Evolutionary conservation across 768 basidiomycete species (phyloP), one percentile per base, ranked within the genome.

Genomic region (Hydnum rufescens): DNA sequence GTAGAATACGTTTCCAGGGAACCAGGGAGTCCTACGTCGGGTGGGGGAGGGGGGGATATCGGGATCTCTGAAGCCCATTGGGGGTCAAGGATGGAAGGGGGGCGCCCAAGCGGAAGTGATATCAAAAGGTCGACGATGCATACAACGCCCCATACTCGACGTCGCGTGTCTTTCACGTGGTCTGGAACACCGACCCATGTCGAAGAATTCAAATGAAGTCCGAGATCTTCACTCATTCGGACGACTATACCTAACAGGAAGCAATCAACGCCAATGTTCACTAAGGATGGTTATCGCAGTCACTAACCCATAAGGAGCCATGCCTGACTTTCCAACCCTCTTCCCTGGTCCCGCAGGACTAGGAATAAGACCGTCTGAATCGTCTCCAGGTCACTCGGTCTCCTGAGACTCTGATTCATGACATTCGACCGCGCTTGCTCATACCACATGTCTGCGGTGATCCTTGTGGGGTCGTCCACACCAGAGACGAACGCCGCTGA

Each of bases 351-450:
- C 26, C 44, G 13, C 44, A 47, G 44, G 16, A 28, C 44, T 8
- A 47, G 26, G 44, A 47, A 47, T 25, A 47, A 47, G 8, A 47
- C 13, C 8, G 44, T 28, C 44, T 47, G 44, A 47, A 47, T 47
- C 8, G 44, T 47, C 44, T 47, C 44, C 8, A 47, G 8, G 26
- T 47, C 44, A 13, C 13, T 28, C 26, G 8, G 26, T 26, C 44
- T 13, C 44, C 44, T 13, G 13, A 47, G 16, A 28, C 26, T 47
- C 26, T 47, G 44, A 13, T 13, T 26, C 44, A 47, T 47, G 8
- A 47, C 44, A 25, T 13, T 47, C 13, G 44, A 8, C 44, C 44
- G 13, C 13, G 44, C 44, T 47, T 47, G 44, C 44, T 47, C 44
- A 28, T 47, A 47, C 44, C 44, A 47, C 44, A 47, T 47, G 26